Evolutionary conservation across 495 filamentous ascomycete genomes (phyloP).

Genomic region (Neurospora tetrasperma): DNA sequence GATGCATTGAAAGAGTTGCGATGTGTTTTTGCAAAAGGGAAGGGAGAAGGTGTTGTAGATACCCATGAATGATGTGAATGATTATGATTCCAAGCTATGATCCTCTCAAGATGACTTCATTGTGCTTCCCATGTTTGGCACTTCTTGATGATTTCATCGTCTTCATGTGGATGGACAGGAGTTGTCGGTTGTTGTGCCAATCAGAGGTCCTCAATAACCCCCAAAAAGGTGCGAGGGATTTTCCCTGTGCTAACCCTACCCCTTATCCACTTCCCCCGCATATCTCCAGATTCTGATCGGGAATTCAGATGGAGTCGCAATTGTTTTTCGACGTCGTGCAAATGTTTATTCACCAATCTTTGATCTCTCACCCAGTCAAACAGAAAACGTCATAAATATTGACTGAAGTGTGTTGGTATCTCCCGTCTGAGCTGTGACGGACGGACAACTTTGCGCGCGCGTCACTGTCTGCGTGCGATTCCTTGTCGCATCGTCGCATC

Average conservation of each 20-base stretch:
- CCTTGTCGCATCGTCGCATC: no score
- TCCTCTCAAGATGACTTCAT: neutral
- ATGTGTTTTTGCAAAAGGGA: neutral
- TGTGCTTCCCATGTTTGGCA: neutral
- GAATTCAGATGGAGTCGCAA: neutral
- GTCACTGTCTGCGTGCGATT: no score
- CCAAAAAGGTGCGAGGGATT: neutral
- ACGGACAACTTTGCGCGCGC: no score
- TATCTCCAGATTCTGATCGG: neutral
- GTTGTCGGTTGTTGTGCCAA: neutral
- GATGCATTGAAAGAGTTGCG: neutral
- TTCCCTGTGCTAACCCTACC: neutral
- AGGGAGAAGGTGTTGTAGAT: neutral
- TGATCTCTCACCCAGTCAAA: no score
- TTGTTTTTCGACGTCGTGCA: neutral
- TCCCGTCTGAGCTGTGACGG: no score
- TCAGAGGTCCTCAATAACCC: neutral
- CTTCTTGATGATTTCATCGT: no score
- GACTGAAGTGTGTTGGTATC: no score
- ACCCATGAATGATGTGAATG: neutral
- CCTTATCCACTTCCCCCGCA: neutral
- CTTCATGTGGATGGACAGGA: neutral
- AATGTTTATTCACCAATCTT: neutral
- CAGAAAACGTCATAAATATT: no score
- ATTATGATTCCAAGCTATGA: no score